Conservation (phyloP, 2,329 filamentous ascomycete genomes). For the Cercospora zeina region DNA sequence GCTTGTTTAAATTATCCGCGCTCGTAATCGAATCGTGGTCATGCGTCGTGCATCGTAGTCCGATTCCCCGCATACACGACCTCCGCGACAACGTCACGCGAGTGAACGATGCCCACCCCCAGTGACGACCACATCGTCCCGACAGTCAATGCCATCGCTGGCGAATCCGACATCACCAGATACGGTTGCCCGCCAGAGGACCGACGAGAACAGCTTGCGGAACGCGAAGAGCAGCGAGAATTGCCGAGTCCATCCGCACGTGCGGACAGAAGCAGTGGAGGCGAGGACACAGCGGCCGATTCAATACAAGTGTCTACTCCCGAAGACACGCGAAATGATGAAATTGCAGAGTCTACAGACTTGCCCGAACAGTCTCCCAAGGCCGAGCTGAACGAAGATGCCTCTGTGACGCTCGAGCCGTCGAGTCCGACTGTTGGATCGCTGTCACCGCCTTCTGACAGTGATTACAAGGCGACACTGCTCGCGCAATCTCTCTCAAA, state of each 20-base stretch:
- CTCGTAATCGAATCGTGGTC: background rate
- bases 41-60: background rate
- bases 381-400: constrained; percentile 46
- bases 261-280: constrained; percentile 12
- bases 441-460: constrained; percentile 32
- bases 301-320: constrained; percentile 2
- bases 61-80: background rate
- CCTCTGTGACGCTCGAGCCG: constrained; percentile 34
- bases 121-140: constrained; percentile 26
- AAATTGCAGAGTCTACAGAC: constrained; percentile 31
- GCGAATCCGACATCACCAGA: constrained; percentile 10
- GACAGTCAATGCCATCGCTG: background rate
- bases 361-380: constrained; percentile 38
- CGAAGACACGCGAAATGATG: constrained; percentile 30
- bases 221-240: constrained; percentile 12
- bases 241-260: constrained; percentile 8
- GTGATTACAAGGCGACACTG: constrained; percentile 28
- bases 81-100: constrained; percentile 29
- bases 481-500: constrained; percentile 36
- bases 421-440: constrained; percentile 32
- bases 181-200: constrained; percentile 45
- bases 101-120: constrained; percentile 31
- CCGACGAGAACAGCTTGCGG: constrained; percentile 25
- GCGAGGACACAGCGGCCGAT: background rate
- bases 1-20: background rate